These are phyloP conservation scores for Marchantia polymorpha DNA, from an alignment of 225 moss, liverwort and hornwort species.

Conservation along the genomic window DNA sequence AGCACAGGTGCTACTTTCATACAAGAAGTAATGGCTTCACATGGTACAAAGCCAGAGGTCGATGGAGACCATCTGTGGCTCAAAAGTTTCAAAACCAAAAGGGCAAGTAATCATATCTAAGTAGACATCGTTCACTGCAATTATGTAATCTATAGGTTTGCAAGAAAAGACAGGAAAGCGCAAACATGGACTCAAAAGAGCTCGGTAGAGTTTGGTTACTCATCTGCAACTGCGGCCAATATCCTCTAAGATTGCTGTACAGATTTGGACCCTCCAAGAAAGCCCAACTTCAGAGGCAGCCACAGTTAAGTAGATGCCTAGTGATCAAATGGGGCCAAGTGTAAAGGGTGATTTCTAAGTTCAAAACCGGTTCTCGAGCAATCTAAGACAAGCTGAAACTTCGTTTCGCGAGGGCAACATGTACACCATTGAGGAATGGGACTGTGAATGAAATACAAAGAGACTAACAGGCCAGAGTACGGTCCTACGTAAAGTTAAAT, in stretches of 20 bases:
- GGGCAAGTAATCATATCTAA: conserved; percentile 22
- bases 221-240: conserved; percentile 18
- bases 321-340: conserved; percentile 18
- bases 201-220: conserved; percentile 18
- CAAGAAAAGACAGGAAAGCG: neutral
- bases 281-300: conserved; percentile 26
- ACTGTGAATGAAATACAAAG: conserved; percentile 13
- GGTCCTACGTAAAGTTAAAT: neutral
- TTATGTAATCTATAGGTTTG: conserved; percentile 13
- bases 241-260: conserved; percentile 33
- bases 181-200: conserved; percentile 6
- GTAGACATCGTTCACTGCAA: conserved; percentile 10
- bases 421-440: conserved; percentile 25
- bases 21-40: conserved; percentile 19
- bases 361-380: conserved; percentile 15
- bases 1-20: conserved; percentile 22
- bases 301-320: conserved; percentile 23
- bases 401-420: conserved; percentile 14
- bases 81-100: conserved; percentile 16
- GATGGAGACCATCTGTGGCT: conserved; percentile 3
- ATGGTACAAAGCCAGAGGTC: conserved; percentile 34
- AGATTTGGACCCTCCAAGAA: conserved; percentile 20
- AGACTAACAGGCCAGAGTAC: neutral
- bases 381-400: conserved; percentile 17
- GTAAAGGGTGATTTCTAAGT: conserved; percentile 19